Evolutionary conservation across 2,329 filamentous ascomycete genomes (phyloP).

Genomic region (Torrubiellomyces zombiae): DNA sequence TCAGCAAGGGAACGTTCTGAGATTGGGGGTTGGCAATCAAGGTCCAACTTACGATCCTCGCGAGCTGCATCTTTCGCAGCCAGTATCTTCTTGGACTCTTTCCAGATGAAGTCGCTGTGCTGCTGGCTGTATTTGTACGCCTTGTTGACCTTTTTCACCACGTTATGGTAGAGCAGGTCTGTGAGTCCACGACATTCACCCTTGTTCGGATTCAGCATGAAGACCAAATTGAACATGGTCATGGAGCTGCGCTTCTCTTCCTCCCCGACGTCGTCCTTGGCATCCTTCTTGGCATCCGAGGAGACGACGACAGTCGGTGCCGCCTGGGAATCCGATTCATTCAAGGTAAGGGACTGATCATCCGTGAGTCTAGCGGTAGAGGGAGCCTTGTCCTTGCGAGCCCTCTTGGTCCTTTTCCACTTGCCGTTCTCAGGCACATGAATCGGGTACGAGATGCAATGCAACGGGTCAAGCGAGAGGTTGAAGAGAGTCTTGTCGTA

Average conservation of each 20-base stretch:
- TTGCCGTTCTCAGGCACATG: slow-evolving; percentile 64
- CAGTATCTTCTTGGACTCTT: slow-evolving; percentile 71
- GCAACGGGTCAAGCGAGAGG: slow-evolving; percentile 61
- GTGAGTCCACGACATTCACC: slow-evolving; percentile 60
- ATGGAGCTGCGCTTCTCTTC: slow-evolving; percentile 54
- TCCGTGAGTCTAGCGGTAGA: slow-evolving; percentile 18
- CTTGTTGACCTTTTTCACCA: slow-evolving; percentile 85
- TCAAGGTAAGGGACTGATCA: slow-evolving; percentile 12
- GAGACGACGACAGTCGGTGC: slow-evolving; percentile 9
- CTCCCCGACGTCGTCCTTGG: slow-evolving; percentile 30
- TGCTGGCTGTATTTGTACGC: slow-evolving; percentile 87
- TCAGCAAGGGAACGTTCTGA: background rate
- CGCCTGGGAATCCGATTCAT: slow-evolving; percentile 12
- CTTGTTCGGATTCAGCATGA: slow-evolving; percentile 67
- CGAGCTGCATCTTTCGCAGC: slow-evolving; percentile 66
- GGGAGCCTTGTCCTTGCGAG: slow-evolving; percentile 21
- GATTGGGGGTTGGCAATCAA: no score
- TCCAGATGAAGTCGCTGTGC: slow-evolving; percentile 78
- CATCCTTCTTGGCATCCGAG: slow-evolving; percentile 12
- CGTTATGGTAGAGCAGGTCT: slow-evolving; percentile 67
- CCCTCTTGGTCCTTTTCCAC: slow-evolving; percentile 53
- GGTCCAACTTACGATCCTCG: slow-evolving; percentile 41
- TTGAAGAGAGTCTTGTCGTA: slow-evolving; percentile 76
- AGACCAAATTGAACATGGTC: slow-evolving; percentile 97
- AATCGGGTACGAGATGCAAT: slow-evolving; percentile 69